A percentile compares a stretch with the other conserved stretches of the same genome.
phyloP scores from a whole-genome alignment of 441 rosid genomes.

The Syzygium malaccense region DNA sequence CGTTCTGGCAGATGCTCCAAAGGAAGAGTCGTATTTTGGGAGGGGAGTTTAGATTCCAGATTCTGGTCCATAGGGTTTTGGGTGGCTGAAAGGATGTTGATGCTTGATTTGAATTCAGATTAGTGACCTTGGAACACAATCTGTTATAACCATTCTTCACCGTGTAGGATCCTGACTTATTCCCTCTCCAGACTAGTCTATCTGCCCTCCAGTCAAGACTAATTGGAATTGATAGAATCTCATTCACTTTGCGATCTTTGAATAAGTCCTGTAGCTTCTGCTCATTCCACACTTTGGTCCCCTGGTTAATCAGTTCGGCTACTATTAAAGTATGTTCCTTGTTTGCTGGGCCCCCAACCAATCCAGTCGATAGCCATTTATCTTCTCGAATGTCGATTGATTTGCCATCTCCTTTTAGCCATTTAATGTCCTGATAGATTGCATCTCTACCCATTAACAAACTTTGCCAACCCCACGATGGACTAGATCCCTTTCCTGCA shows the following conservation, averaged over 20 bases:
- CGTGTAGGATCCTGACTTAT: neutral
- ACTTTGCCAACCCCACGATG: no score
- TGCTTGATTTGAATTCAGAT: neutral
- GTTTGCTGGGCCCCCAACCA: neutral
- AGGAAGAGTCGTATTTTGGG: neutral
- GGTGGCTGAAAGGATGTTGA: neutral
- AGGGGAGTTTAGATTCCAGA: neutral
- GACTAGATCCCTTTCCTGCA: no score
- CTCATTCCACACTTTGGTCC: no score
- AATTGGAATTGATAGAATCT: no score
- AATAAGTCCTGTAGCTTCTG: no score
- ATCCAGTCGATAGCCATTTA: neutral
- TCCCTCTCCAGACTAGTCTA: neutral
- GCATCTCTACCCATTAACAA: neutral
- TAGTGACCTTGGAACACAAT: neutral
- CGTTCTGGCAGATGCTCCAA: neutral
- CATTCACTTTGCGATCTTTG: no score
- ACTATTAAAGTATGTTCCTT: neutral
- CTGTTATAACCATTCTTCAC: neutral
- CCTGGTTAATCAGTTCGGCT: neutral
- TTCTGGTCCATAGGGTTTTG: neutral
- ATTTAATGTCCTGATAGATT: fast-evolving
- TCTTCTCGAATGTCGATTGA: neutral
- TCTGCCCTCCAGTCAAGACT: no score
- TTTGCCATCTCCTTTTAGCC: neutral